These are phyloP conservation scores for Corynespora cassiicola DNA, from an alignment of 2,329 filamentous ascomycete species.

Conservation along the genomic window DNA sequence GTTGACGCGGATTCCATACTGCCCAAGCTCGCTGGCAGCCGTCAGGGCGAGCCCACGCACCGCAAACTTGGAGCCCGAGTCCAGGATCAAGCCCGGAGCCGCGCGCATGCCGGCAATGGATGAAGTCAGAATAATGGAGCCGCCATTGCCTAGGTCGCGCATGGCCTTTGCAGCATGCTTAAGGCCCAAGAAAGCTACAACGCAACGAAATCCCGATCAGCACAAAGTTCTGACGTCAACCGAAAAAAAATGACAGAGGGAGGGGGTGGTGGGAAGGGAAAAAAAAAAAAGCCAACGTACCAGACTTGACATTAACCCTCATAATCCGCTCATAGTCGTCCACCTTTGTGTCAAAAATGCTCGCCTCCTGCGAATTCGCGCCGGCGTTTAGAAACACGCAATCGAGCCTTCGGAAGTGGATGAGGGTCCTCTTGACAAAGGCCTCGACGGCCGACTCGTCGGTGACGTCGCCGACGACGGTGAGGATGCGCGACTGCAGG, in stretches of 20 bases:
- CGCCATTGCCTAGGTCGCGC: slow-evolving; percentile 36
- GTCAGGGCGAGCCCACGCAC: slow-evolving; percentile 47
- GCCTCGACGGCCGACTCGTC: slow-evolving; percentile 36
- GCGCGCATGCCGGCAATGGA: slow-evolving; percentile 48
- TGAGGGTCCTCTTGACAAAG: slow-evolving; percentile 28
- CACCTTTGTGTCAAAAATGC: slow-evolving; percentile 44
- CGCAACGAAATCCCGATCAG: too few species aligned
- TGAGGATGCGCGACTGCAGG: slow-evolving; percentile 33
- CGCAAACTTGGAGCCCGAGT: slow-evolving; percentile 47
- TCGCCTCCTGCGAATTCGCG: slow-evolving; percentile 32
- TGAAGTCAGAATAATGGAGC: slow-evolving; percentile 49
- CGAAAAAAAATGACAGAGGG: not conserved
- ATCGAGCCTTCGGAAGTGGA: slow-evolving; percentile 35
- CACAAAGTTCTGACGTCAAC: not conserved
- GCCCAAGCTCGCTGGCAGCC: slow-evolving; percentile 47
- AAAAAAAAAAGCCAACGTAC: slow-evolving; percentile 21
- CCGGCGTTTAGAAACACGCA: slow-evolving; percentile 35
- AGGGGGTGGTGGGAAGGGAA: too few species aligned
- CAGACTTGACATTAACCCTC: slow-evolving; percentile 46
- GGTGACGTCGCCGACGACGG: slow-evolving; percentile 44
- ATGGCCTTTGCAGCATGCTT: slow-evolving; percentile 45
- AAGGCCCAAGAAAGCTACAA: slow-evolving; percentile 44
- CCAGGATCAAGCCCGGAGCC: slow-evolving; percentile 43
- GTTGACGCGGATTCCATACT: slow-evolving; percentile 48
- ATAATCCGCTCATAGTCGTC: slow-evolving; percentile 46